These are phyloP conservation scores for Parietichytrium sp. DNA, from an alignment of 108 stramenopile species.

Conservation along the genomic window DNA sequence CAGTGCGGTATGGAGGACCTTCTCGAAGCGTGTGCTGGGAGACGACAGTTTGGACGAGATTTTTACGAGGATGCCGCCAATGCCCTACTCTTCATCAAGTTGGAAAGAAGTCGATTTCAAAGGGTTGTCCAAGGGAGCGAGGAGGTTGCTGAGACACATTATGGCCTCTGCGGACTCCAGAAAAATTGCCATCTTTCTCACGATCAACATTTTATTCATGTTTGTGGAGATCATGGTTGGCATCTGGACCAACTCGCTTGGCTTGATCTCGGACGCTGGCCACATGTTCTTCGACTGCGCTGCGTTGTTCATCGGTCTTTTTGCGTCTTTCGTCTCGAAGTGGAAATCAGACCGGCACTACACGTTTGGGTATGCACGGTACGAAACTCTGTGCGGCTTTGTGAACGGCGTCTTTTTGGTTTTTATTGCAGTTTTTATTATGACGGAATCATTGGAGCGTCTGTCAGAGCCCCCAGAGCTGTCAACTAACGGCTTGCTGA, in stretches of 20 bases:
- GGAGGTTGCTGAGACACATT: neutral
- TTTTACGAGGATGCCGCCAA: neutral
- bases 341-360: conserved; percentile 9
- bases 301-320: conserved; percentile 36
- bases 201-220: conserved; percentile 34
- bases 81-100: neutral
- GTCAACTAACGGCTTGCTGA: neutral
- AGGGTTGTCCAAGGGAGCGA: neutral
- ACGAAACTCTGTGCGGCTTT: conserved; percentile 12
- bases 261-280: conserved; percentile 36
- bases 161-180: conserved; percentile 11
- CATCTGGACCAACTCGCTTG: conserved; percentile 21
- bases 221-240: conserved; percentile 30
- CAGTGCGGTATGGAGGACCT: too few relatives aligned
- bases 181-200: conserved; percentile 13
- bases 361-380: conserved; percentile 22
- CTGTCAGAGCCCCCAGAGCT: conserved; percentile 37
- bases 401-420: conserved; percentile 38
- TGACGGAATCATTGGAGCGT: conserved; percentile 30
- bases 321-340: conserved; percentile 16
- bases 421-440: conserved; percentile 1
- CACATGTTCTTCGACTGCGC: conserved; percentile 40
- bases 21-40: neutral
- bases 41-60: neutral
- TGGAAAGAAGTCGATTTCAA: too few relatives aligned